Evolutionary conservation across 1,139 yeast species (phyloP), one percentile per base, ranked within the genome.

Genomic region (Yamadazyma membranifaciens): DNA sequence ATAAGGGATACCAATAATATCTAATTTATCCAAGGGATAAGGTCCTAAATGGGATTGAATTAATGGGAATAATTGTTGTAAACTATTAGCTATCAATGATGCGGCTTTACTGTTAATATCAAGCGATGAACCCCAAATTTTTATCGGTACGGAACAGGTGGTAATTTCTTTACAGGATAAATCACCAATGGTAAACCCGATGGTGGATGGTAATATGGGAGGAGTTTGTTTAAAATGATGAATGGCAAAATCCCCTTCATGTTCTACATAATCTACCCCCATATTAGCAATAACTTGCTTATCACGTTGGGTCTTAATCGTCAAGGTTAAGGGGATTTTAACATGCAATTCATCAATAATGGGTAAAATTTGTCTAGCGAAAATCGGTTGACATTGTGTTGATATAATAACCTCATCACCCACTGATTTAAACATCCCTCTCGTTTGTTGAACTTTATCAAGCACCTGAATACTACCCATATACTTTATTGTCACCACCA

Each of bases 321-420:
- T 52, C 30, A 85, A 59, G 41, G 69, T 55, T 40, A 81, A 69
- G 1, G 75, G 69, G 4, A 78, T 70, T 52, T 82, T 84, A 31
- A 64, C 57, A n/a, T 65, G 55, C 15, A 78, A 68, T 48, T 83
- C 88, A 54, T 85, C 91, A 15, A 84, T 56, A 47, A 82, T 74
- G 1, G 92, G 92, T 51, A 80, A 80, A 11, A 83, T 73, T 38
- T 56, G 56, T 49, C 83, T 67, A 3, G 87, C 83, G 46, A 73
- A 81, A 26, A 72, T 69, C 0, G 92, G 89, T 55, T 83, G 91
- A 33, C 80, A 72, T 53, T 85, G 91, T 1, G 92, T 82, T 0
- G 88, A 81, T 32, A 83, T 55, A 12, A 83, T 62, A 43, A 63
- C 71, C 45, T 77, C 74, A 43, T 63, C 57, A 10, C 81, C 81